Evolutionary conservation across 345 rosid genomes (phyloP), one percentile per base, ranked within the genome.

Genomic region (Salix arbutifolia): DNA sequence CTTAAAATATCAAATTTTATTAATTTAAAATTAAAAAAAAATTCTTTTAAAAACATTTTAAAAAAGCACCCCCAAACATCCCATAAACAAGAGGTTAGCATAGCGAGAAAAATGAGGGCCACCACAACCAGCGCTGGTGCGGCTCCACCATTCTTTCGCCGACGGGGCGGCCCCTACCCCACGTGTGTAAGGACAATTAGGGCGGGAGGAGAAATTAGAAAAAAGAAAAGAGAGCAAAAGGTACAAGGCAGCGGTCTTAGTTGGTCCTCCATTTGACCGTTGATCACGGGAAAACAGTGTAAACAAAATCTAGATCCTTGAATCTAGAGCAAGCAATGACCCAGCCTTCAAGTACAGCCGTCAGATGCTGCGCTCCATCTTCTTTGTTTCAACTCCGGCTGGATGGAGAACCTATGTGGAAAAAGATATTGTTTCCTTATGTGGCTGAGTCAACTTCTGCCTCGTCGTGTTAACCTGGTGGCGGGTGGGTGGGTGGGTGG

Each of bases 241-340:
- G 46, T 42, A 23, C 30, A 7, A 56, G 23, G 13, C 23, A 30
- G 18, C 30, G 3, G 18, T 52, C 31, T 71, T 8, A 44, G 64
- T 46, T 60, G 4, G 28, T 3, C 30, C 6, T 46, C 28, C 21
- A 28, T 37, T 50, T 11, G 74, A 73, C 77, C 77, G 80, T 72
- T 62, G 74, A 80, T 76, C 72, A 76, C 78, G 76, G 78, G 70
- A 69, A 14, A 38, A 62, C 56, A 72, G 73, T 21, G 33, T 2
- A 19, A 74, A 65, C 42, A 33, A 6, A 53, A 46, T 76, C 50
- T 76, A 9, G 18, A n/a, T 78, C 78, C 16, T 65, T 30, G 0
- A 69, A 69, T 76, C 19, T 17, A 25, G 33, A 48, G 16, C 17
- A 38, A n/a, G 56, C 12, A 53, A 8, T 25, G 26, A 6, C 0